phyloP scores from a whole-genome alignment of 768 basidiomycete species.

The Mycena leptocephala region DNA sequence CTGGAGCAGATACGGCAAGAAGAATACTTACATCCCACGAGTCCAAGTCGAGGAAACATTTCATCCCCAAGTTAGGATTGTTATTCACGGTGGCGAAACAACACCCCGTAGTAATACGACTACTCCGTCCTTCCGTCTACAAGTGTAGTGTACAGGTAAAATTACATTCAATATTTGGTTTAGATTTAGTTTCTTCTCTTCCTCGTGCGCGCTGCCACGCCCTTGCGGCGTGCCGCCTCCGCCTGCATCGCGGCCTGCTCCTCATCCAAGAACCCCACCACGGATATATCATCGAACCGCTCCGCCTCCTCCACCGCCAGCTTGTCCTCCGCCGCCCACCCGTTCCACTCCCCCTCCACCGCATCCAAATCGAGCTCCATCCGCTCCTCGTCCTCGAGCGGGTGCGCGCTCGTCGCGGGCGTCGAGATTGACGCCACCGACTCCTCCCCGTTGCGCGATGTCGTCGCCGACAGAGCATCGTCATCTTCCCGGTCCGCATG shows the following conservation, averaged over 20 bases:
- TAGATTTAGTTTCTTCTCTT: constrained; percentile 25
- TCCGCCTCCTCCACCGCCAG: constrained; percentile 67
- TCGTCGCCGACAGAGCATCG: constrained; percentile 43
- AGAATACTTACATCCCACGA: too few relatives aligned
- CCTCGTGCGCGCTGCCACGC: neutral
- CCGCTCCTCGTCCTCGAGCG: constrained; percentile 50
- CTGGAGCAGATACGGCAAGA: too few relatives aligned
- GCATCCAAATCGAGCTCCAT: constrained; percentile 29
- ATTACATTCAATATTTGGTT: constrained; percentile 23
- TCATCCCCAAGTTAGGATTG: too few relatives aligned
- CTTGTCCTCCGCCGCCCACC: constrained; percentile 63
- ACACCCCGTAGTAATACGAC: too few relatives aligned
- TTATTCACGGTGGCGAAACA: too few relatives aligned
- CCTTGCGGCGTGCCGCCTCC: constrained; percentile 16
- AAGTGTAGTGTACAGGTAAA: constrained; percentile 12
- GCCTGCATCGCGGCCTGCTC: constrained; percentile 45
- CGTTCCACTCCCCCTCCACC: constrained; percentile 53
- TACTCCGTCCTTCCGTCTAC: constrained; percentile 11
- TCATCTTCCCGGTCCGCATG: constrained; percentile 38
- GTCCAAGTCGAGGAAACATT: too few relatives aligned
- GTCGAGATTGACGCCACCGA: constrained; percentile 55
- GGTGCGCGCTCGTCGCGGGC: constrained; percentile 55
- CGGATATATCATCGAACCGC: constrained; percentile 65
- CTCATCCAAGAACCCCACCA: constrained; percentile 58
- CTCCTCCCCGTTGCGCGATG: constrained; percentile 45